These are phyloP conservation scores for Hypoxylon sp. DNA, from an alignment of 2,329 filamentous ascomycete species.

Conservation along the genomic window DNA sequence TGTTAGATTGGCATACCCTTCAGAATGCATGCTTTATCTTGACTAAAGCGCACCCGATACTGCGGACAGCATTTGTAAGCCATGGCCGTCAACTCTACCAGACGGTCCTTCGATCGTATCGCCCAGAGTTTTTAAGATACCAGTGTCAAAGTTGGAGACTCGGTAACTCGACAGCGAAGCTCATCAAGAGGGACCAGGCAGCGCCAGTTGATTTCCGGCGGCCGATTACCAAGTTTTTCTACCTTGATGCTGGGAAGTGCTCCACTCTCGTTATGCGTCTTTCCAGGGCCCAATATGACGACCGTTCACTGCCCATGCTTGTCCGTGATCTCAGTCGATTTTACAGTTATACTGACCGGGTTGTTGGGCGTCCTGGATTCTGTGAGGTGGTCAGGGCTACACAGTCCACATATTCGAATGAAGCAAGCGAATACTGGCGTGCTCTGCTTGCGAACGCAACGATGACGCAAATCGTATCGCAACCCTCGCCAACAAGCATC, in stretches of 20 bases:
- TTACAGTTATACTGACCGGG: constrained; percentile 58
- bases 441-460: constrained; percentile 61
- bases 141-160: constrained; percentile 61
- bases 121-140: constrained; percentile 62
- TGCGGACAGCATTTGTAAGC: constrained; percentile 68
- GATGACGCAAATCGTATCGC: constrained; percentile 64
- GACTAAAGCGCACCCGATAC: constrained; percentile 63
- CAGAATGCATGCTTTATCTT: constrained; percentile 64
- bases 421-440: constrained; percentile 63
- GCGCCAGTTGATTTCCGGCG: constrained; percentile 59
- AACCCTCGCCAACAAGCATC: constrained; percentile 59
- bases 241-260: constrained; percentile 64
- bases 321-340: constrained; percentile 65
- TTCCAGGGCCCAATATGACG: constrained; percentile 66
- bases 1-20: constrained; percentile 60
- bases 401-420: constrained; percentile 56
- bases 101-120: constrained; percentile 61
- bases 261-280: constrained; percentile 65
- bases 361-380: constrained; percentile 60
- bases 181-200: constrained; percentile 61
- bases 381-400: constrained; percentile 64
- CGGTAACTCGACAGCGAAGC: constrained; percentile 57
- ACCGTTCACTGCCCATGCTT: constrained; percentile 61
- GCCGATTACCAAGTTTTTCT: constrained; percentile 66
- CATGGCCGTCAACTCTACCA: constrained; percentile 65